Conservation (phyloP, 495 filamentous ascomycete species). For the Bacidia gigantensis region DNA sequence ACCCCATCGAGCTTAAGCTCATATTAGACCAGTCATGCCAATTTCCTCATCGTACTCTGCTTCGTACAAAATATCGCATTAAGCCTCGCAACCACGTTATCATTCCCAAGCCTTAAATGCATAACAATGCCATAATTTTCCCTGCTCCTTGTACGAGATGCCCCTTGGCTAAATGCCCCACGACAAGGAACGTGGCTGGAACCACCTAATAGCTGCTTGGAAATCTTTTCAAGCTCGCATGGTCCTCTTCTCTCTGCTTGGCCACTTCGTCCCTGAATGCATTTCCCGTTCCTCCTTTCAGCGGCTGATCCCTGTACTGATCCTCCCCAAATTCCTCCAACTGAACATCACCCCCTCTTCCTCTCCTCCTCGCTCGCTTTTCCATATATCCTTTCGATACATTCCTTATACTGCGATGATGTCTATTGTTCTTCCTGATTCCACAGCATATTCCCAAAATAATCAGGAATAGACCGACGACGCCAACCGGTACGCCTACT, state of each 20-base stretch:
- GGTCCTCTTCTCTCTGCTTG: slow-evolving; percentile 13
- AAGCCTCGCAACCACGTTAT: too few relatives aligned
- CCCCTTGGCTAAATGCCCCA: too few relatives aligned
- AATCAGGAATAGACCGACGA: slow-evolving; percentile 13
- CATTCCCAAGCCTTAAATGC: too few relatives aligned
- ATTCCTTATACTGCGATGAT: slow-evolving; percentile 6
- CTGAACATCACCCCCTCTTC: slow-evolving; percentile 7
- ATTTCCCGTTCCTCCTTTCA: slow-evolving; percentile 13
- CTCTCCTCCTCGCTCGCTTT: slow-evolving; percentile 12
- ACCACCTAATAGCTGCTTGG: slow-evolving; percentile 9
- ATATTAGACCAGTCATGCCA: too few relatives aligned
- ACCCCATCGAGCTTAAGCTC: neutral
- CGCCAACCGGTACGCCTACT: slow-evolving; percentile 12
- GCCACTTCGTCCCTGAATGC: slow-evolving; percentile 15
- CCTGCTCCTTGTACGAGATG: too few relatives aligned
- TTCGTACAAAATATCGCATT: too few relatives aligned
- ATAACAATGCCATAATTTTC: too few relatives aligned
- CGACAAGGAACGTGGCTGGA: too few relatives aligned
- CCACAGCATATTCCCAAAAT: slow-evolving; percentile 12
- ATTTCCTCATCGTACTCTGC: too few relatives aligned
- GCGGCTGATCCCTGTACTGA: slow-evolving; percentile 11
- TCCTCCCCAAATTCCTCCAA: slow-evolving; percentile 12
- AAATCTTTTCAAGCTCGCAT: slow-evolving; percentile 3
- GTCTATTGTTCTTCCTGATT: slow-evolving; percentile 9
- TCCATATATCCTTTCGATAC: slow-evolving; percentile 13